phyloP scores from a whole-genome alignment of 2,329 filamentous ascomycete genomes.

The Didymella sp. region DNA sequence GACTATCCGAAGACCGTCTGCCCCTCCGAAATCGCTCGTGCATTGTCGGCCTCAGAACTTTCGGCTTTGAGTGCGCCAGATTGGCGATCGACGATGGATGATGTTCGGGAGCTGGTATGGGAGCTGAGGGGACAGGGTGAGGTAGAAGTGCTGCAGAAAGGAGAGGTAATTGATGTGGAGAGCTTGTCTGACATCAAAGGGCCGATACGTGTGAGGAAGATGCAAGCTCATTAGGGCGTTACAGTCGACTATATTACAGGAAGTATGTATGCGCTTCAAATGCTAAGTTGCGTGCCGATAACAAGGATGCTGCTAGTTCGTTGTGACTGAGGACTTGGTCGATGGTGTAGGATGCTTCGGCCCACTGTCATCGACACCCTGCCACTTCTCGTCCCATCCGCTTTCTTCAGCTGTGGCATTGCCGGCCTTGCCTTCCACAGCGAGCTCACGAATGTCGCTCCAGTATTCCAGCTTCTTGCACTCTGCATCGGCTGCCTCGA shows the following conservation, averaged over 20 bases:
- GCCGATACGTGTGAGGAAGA: conserved; percentile 55
- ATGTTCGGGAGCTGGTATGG: conserved; percentile 53
- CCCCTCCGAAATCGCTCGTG: conserved; percentile 59
- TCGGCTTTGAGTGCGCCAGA: conserved; percentile 26
- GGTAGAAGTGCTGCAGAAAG: conserved; percentile 59
- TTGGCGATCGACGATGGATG: conserved; percentile 59
- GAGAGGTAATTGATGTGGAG: conserved; percentile 48
- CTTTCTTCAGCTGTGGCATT: conserved; percentile 41
- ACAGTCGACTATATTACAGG: conserved; percentile 7
- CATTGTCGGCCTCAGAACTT: conserved; percentile 53
- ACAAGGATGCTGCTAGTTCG: neutral
- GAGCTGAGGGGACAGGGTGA: conserved; percentile 50
- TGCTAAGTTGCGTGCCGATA: neutral
- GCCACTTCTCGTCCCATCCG: conserved; percentile 50
- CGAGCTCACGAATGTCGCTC: conserved; percentile 68
- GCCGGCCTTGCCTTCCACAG: conserved; percentile 46
- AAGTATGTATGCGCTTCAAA: conserved; percentile 6
- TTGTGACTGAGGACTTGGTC: neutral
- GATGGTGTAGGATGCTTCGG: conserved; percentile 35
- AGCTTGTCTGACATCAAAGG: conserved; percentile 52
- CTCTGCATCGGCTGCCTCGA: conserved; percentile 79
- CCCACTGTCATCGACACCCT: conserved; percentile 49
- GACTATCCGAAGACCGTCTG: conserved; percentile 60
- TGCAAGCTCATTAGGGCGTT: conserved; percentile 4
- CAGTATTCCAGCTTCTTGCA: conserved; percentile 85